Evolutionary conservation across 495 filamentous ascomycete species (phyloP).

Genomic region (Barbatosphaeria neglecta): DNA sequence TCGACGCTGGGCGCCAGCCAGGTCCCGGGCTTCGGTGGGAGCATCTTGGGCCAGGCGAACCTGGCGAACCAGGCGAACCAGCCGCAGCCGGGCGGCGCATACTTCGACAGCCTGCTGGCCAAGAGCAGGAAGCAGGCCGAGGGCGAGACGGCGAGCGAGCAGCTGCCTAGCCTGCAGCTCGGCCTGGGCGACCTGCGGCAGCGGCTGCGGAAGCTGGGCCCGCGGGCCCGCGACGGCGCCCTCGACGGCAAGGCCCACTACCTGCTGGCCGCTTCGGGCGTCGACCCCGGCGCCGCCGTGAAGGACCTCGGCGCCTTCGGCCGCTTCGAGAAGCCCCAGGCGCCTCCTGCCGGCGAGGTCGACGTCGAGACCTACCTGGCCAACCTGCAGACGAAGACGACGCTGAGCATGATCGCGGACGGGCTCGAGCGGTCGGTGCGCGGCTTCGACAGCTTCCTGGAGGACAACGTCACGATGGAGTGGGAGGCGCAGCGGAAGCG

Average conservation of each 20-base stretch:
- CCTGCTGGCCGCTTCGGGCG: slow-evolving; percentile 79
- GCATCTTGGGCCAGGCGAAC: neutral
- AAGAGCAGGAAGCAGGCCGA: slow-evolving; percentile 55
- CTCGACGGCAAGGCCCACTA: slow-evolving; percentile 67
- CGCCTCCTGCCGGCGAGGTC: slow-evolving; percentile 39
- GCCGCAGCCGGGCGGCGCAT: slow-evolving; percentile 39
- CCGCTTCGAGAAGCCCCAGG: slow-evolving; percentile 22
- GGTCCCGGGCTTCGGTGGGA: neutral
- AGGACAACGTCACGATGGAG: slow-evolving; percentile 87
- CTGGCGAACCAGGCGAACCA: neutral
- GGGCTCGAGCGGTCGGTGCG: slow-evolving; percentile 72
- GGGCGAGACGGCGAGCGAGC: slow-evolving; percentile 39
- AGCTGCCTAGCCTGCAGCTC: slow-evolving; percentile 63
- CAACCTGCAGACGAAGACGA: slow-evolving; percentile 79
- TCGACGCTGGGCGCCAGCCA: slow-evolving; percentile 6
- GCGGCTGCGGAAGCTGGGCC: slow-evolving; percentile 66
- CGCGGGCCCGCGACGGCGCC: slow-evolving; percentile 33
- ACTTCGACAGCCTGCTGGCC: slow-evolving; percentile 80
- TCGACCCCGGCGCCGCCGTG: slow-evolving; percentile 64
- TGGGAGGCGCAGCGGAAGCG: slow-evolving; percentile 87
- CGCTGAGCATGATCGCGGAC: slow-evolving; percentile 80
- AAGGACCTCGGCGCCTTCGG: slow-evolving; percentile 58
- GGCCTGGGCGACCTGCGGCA: slow-evolving; percentile 79
- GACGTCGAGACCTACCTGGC: slow-evolving; percentile 75
- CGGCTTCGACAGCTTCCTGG: slow-evolving; percentile 86